Evolutionary conservation across 148 eudicot species (phyloP), one percentile per base, ranked within the genome.

Genomic region (Oxyria digyna): DNA sequence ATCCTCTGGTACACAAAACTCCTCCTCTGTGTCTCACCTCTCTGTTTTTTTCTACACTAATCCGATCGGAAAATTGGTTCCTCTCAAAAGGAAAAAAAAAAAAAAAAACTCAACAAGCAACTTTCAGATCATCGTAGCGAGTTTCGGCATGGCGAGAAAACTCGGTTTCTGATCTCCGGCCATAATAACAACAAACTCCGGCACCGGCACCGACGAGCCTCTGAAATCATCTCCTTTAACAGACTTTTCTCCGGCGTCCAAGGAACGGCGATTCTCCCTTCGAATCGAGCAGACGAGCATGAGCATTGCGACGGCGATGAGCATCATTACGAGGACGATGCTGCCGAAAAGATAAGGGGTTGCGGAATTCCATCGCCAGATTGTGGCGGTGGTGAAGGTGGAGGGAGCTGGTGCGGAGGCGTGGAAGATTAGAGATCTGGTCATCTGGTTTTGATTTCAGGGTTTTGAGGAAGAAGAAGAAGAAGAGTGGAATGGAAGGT

Each of bases 161-260:
- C 78, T 82, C 31, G 85, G 85, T 0, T 79, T 79, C 8, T 72
- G 67, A 6, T 79, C 78, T 7, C 82, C 82, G 67, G 85, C 76
- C 85, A 81, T 78, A 43, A 78, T 68, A 0, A 78, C 82, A 4
- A 76, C 78, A 50, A 81, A 33, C 15, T 67, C 69, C 26, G 79
- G 77, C 72, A 52, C 42, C 32, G 69, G 37, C 42, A 27, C 57
- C 31, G 32, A n/a, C 0, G 12, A 23, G n/a, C 69, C 69, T 13
- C 37, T 15, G 21, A 40, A 17, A 42, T 67, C 69, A 10, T n/a
- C 18, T 13, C 48, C 69, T n/a, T 18, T 38, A 12, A 59, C 65
- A 6, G 69, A 67, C 18, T 42, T 38, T 18, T 66, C 65, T 12
- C 38, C 20, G 65, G 65, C 4, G 8, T 14, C 6, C 10, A 6